A percentile compares a stretch with the other conserved stretches of the same genome.
Conservation (phyloP, 129 eudicot species). For the Smallanthus sonchifolius region DNA sequence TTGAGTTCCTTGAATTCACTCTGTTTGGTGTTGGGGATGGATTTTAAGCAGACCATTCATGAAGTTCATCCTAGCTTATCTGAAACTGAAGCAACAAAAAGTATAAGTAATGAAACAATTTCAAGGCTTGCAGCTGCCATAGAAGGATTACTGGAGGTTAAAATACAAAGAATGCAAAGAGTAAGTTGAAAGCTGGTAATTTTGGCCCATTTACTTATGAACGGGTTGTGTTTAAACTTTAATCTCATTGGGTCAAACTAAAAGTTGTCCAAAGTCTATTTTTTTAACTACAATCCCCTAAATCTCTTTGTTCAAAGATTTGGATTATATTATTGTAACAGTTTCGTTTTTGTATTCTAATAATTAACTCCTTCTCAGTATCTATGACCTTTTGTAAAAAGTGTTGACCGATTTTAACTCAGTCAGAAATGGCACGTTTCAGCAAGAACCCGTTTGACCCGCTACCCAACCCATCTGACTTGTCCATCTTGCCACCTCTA, state of each 20-base stretch:
- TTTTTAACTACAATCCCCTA: background rate
- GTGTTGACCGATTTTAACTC: too few relatives aligned
- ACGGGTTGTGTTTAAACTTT: background rate
- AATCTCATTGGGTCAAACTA: background rate
- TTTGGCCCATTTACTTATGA: background rate
- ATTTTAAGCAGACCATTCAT: slow-evolving; percentile 46
- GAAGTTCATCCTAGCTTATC: slow-evolving; percentile 70
- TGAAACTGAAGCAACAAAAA: slow-evolving; percentile 40
- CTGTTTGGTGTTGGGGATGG: slow-evolving; percentile 61
- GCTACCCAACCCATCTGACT: background rate
- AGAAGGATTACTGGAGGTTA: slow-evolving; percentile 50
- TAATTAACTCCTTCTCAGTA: background rate
- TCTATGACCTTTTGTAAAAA: too few relatives aligned
- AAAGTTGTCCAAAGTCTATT: background rate
- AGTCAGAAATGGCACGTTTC: too few relatives aligned
- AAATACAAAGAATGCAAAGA: slow-evolving; percentile 63
- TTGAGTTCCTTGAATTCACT: slow-evolving; percentile 50
- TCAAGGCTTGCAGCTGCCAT: slow-evolving; percentile 39
- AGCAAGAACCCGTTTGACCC: background rate
- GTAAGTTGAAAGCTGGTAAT: slow-evolving; percentile 24
- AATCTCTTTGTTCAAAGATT: background rate
- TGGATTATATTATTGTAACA: background rate
- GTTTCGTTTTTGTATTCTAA: background rate
- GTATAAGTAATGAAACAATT: slow-evolving; percentile 48
- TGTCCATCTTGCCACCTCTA: background rate